Conservation (phyloP, 192 early-diverging fungal species). For the Mortierella hygrophila region DNA sequence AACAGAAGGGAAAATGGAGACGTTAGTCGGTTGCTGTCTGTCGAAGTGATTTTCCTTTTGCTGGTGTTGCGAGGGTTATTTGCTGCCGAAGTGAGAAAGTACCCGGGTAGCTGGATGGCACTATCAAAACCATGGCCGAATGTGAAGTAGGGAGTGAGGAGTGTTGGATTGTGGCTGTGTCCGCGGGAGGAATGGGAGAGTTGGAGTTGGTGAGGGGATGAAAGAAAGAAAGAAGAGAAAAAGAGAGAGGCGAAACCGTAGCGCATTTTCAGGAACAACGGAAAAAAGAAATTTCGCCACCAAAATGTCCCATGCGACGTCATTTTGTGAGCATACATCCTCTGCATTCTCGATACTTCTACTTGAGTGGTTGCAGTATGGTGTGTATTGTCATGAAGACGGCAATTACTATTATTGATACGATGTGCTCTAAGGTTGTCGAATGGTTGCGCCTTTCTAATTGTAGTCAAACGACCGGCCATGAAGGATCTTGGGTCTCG, state of each 20-base stretch:
- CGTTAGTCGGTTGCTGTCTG: neutral
- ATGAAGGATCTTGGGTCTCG: constrained; percentile 77
- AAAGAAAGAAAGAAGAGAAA: neutral
- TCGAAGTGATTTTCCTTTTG: neutral
- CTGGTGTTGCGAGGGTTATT: neutral
- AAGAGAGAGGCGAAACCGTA: neutral
- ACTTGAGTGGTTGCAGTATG: too few relatives aligned
- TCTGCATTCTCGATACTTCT: too few relatives aligned
- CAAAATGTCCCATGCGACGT: neutral
- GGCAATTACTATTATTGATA: neutral
- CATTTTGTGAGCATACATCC: neutral
- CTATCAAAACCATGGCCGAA: constrained; percentile 12
- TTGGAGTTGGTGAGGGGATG: too few relatives aligned
- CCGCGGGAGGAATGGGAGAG: neutral
- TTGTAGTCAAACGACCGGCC: constrained; percentile 49
- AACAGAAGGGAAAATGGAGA: neutral
- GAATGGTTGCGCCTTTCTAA: neutral
- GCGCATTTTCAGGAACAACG: neutral
- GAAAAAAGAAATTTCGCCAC: constrained; percentile 3
- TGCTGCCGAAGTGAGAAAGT: neutral
- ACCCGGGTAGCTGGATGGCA: constrained; percentile 50
- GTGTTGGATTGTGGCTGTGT: neutral
- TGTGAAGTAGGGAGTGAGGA: too few relatives aligned
- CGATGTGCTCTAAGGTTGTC: neutral
- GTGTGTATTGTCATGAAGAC: too few relatives aligned